A percentile compares a stretch with the other conserved stretches of the same genome.
Conservation (phyloP, 2,329 filamentous ascomycete genomes). For the Fusarium sp. region DNA sequence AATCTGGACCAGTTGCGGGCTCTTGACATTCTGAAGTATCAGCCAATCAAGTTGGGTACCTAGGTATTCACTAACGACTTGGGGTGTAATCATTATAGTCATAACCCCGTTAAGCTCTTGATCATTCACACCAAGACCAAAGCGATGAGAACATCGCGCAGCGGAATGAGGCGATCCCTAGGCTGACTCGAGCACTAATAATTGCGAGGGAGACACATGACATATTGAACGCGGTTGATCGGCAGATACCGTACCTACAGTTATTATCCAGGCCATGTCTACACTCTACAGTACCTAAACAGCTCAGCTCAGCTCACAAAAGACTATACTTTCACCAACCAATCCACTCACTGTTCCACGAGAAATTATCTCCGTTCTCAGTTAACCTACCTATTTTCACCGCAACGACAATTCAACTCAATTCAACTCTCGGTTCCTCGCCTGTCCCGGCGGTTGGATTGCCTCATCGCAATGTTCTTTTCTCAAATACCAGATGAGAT, state of each 20-base stretch:
- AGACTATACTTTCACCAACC: slow-evolving; percentile 10
- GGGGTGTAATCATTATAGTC: slow-evolving; percentile 15
- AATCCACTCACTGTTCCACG: neutral
- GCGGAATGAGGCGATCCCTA: slow-evolving; percentile 29
- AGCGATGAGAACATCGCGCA: slow-evolving; percentile 36
- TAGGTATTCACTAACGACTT: slow-evolving; percentile 5
- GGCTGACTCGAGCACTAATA: slow-evolving; percentile 13
- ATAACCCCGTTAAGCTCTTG: slow-evolving; percentile 34
- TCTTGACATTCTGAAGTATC: neutral
- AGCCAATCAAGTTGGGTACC: slow-evolving; percentile 19
- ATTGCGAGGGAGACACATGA: slow-evolving; percentile 32
- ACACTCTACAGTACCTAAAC: slow-evolving; percentile 8
- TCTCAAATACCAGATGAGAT: slow-evolving; percentile 81
- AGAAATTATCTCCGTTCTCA: slow-evolving; percentile 16
- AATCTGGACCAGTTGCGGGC: slow-evolving; percentile 32
- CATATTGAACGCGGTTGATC: slow-evolving; percentile 35
- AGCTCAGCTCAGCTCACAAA: slow-evolving; percentile 6
- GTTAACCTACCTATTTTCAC: slow-evolving; percentile 3
- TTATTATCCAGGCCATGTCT: neutral
- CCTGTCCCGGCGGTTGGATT: slow-evolving; percentile 7
- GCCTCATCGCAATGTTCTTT: slow-evolving; percentile 51
- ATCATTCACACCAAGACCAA: slow-evolving; percentile 25
- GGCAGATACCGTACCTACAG: slow-evolving; percentile 18
- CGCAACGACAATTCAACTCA: slow-evolving; percentile 16
- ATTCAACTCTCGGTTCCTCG: neutral